Conservation (phyloP, 805 yeast species). For the Lachancea thermotolerans region DNA sequence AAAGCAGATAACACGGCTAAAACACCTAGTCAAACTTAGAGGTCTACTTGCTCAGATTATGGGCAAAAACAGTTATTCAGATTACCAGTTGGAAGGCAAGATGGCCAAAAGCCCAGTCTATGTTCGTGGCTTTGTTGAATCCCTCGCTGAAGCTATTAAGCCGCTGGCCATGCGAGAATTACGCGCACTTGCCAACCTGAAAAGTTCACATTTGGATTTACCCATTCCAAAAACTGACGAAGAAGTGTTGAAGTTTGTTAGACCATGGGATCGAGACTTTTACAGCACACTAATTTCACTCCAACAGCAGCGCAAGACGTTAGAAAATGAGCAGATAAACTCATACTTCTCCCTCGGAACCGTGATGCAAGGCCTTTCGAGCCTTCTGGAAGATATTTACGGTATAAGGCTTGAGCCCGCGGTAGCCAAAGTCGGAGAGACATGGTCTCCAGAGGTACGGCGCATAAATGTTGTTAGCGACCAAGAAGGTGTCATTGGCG, state of each 20-base stretch:
- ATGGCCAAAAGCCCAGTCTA: slow-evolving; percentile 80
- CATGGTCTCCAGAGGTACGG: slow-evolving; percentile 84
- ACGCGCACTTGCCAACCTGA: slow-evolving; percentile 37
- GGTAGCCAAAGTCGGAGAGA: slow-evolving; percentile 60
- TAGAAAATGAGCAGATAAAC: slow-evolving; percentile 44
- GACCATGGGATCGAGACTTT: slow-evolving; percentile 93
- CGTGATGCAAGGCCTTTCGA: slow-evolving; percentile 74
- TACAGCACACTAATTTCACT: slow-evolving; percentile 33
- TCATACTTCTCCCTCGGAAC: slow-evolving; percentile 79
- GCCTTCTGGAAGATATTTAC: slow-evolving; percentile 62
- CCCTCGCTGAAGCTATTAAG: slow-evolving; percentile 45
- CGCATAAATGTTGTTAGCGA: slow-evolving; percentile 70
- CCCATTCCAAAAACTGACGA: slow-evolving; percentile 27
- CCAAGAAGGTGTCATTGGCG: slow-evolving; percentile 59
- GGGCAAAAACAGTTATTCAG: slow-evolving; percentile 63
- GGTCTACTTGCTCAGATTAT: slow-evolving; percentile 65
- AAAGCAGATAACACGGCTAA: slow-evolving; percentile 55
- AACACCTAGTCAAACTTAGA: slow-evolving; percentile 55
- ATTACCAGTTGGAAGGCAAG: slow-evolving; percentile 79
- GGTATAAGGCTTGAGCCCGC: slow-evolving; percentile 72
- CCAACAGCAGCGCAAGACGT: slow-evolving; percentile 27
- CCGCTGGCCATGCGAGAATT: slow-evolving; percentile 58
- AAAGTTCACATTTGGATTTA: slow-evolving; percentile 21
- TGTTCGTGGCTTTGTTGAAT: slow-evolving; percentile 61
- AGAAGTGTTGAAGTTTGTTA: slow-evolving; percentile 42